These are phyloP conservation scores for Parastagonospora nodorum DNA, from an alignment of 2,329 filamentous ascomycete genomes.

Conservation along the genomic window DNA sequence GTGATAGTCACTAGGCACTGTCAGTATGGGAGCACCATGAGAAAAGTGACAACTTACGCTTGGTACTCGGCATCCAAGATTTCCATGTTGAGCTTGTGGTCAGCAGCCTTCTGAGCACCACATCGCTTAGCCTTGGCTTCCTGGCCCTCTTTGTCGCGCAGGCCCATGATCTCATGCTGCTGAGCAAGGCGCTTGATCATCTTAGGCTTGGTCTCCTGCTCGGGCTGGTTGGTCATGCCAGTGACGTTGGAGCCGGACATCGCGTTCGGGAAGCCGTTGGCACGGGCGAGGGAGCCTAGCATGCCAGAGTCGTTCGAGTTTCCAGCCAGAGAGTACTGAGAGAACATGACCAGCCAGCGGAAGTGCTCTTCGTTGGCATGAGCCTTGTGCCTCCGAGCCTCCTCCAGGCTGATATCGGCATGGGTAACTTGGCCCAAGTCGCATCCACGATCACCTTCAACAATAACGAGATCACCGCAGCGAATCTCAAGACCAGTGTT, in stretches of 20 bases:
- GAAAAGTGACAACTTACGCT: constrained; percentile 69
- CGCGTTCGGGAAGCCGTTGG: constrained; percentile 37
- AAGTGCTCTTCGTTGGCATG: constrained; percentile 95
- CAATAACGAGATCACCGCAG: constrained; percentile 91
- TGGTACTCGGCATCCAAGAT: constrained; percentile 98
- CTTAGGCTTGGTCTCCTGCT: constrained; percentile 84
- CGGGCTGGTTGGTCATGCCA: constrained; percentile 51
- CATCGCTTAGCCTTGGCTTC: constrained; percentile 97
- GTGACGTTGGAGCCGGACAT: constrained; percentile 57
- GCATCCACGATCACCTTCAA: constrained; percentile 94
- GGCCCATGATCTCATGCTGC: constrained; percentile 82
- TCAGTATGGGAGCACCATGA: constrained; percentile 23
- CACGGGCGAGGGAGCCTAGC: constrained; percentile 47
- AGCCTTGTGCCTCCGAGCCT: constrained; percentile 86
- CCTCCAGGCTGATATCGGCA: constrained; percentile 84
- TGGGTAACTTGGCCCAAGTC: constrained; percentile 92
- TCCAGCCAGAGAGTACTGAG: constrained; percentile 57
- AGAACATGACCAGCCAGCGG: constrained; percentile 99
- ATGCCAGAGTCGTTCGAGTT: constrained; percentile 56
- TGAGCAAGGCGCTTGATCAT: constrained; percentile 95
- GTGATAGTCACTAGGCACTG: constrained; percentile 81
- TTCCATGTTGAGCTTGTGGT: constrained; percentile 96
- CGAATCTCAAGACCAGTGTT: constrained; percentile 91
- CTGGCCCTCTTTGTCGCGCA: constrained; percentile 95
- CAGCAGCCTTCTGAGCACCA: constrained; percentile 94